Percentiles rank a stretch among this genome's conserved stretches.
Conservation (phyloP, 805 yeast species). For the Candida saitoana region DNA sequence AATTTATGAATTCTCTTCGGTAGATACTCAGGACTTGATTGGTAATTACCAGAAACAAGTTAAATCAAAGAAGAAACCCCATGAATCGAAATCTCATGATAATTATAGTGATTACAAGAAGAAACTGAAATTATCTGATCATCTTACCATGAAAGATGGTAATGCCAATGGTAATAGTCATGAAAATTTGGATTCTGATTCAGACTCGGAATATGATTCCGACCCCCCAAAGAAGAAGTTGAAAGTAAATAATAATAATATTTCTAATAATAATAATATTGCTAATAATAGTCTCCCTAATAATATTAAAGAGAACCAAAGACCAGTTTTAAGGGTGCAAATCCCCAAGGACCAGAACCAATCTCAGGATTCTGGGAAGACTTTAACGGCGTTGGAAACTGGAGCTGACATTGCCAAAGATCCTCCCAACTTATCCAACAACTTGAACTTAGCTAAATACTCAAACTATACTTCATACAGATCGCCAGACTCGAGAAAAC, state of each 20-base stretch:
- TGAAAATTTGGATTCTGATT: slow-evolving; percentile 10
- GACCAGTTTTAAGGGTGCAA: slow-evolving; percentile 62
- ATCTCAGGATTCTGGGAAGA: slow-evolving; percentile 38
- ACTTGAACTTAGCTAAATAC: slow-evolving; percentile 13
- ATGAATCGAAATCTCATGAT: slow-evolving; percentile 61
- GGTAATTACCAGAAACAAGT: slow-evolving; percentile 18
- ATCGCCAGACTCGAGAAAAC: slow-evolving; percentile 28
- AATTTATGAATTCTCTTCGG: slow-evolving; percentile 79
- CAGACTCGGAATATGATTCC: slow-evolving; percentile 32
- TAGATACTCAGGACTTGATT: slow-evolving; percentile 43
- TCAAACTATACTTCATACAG: slow-evolving; percentile 21
- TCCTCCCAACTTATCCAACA: neutral
- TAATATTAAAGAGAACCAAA: slow-evolving; percentile 24
- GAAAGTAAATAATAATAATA: too few species aligned
- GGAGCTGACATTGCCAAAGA: slow-evolving; percentile 1
- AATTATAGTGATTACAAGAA: slow-evolving; percentile 62
- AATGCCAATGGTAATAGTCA: slow-evolving; percentile 3
- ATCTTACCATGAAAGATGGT: slow-evolving; percentile 11
- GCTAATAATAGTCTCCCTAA: too few species aligned
- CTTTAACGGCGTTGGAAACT: slow-evolving; percentile 41
- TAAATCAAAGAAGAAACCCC: slow-evolving; percentile 23
- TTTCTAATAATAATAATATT: too few species aligned
- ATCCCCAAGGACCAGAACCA: slow-evolving; percentile 50
- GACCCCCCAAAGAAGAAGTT: slow-evolving; percentile 1
- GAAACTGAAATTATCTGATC: slow-evolving; percentile 22